Evolutionary conservation across 164 flowering plant species (phyloP).

Genomic region (Tetracentron sinense): DNA sequence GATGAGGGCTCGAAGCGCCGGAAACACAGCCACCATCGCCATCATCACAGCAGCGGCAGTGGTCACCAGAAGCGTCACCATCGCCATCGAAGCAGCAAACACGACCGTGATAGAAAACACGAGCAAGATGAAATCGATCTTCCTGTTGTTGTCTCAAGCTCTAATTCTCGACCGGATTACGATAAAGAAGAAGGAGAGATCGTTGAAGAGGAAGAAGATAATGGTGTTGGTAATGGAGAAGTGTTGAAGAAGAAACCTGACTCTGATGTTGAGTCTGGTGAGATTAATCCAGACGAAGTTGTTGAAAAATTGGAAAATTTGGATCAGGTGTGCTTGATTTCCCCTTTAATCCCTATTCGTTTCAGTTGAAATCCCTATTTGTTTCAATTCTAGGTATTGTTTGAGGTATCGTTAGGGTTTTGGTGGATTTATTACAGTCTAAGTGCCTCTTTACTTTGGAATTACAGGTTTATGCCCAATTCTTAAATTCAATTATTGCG

Average conservation of each 20-base stretch:
- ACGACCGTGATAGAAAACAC: conserved; percentile 20
- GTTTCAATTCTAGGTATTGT: too few relatives aligned
- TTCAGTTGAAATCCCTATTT: background rate
- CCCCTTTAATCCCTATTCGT: background rate
- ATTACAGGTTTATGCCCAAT: too few relatives aligned
- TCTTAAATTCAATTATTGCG: too few relatives aligned
- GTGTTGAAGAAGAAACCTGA: conserved; percentile 16
- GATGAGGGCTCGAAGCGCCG: conserved; percentile 68
- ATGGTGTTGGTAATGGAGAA: conserved; percentile 9
- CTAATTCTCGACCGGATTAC: conserved; percentile 29
- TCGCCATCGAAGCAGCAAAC: conserved; percentile 51
- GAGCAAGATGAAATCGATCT: conserved; percentile 20
- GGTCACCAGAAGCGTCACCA: conserved; percentile 39
- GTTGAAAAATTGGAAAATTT: conserved; percentile 8
- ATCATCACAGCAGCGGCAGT: conserved; percentile 13
- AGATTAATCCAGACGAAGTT: conserved; percentile 27
- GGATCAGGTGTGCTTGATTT: conserved; percentile 38
- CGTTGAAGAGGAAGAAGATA: conserved; percentile 59
- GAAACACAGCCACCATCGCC: conserved; percentile 62
- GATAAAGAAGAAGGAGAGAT: conserved; percentile 98
- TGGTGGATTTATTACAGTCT: too few relatives aligned
- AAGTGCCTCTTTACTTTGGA: too few relatives aligned
- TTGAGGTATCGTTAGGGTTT: too few relatives aligned
- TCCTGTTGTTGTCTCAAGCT: conserved; percentile 3
- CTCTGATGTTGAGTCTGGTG: conserved; percentile 52